phyloP scores from a whole-genome alignment of 108 stramenopile species.

The Stephanodiscus minutulus region DNA sequence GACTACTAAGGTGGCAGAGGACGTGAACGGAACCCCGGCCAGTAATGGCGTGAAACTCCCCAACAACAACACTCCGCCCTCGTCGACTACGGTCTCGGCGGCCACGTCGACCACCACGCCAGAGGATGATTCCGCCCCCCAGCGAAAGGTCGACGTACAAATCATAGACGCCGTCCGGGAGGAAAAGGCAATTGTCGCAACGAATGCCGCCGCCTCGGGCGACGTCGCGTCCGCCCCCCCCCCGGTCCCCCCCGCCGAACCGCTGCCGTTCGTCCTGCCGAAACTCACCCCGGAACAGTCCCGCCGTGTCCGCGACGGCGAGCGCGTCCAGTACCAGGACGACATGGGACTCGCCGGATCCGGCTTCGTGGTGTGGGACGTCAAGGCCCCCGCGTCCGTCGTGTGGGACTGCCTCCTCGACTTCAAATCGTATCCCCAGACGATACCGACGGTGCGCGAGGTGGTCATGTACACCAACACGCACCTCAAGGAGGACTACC shows the following conservation, averaged over 20 bases:
- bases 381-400: constrained; percentile 74
- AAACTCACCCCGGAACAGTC: constrained; percentile 56
- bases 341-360: constrained; percentile 88
- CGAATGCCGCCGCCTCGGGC: constrained; percentile 52
- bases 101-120: constrained; percentile 9
- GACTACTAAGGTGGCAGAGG: constrained; percentile 17
- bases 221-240: constrained; percentile 59
- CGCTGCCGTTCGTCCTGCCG: constrained; percentile 79
- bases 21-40: not conserved
- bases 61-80: not conserved
- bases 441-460: constrained; percentile 79
- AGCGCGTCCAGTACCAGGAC: constrained; percentile 80
- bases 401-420: constrained; percentile 90
- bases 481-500: constrained; percentile 64
- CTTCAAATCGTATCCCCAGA: constrained; percentile 82
- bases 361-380: constrained; percentile 84
- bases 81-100: not conserved
- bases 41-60: constrained; percentile 13
- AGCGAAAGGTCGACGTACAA: not conserved
- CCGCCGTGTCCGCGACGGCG: constrained; percentile 50
- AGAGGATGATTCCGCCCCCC: constrained; percentile 24
- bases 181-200: constrained; percentile 36
- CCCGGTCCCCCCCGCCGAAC: constrained; percentile 23
- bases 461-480: constrained; percentile 83
- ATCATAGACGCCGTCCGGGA: not conserved